phyloP scores from a whole-genome alignment of 495 filamentous ascomycete species.

The Aspergillus homomorphus region DNA sequence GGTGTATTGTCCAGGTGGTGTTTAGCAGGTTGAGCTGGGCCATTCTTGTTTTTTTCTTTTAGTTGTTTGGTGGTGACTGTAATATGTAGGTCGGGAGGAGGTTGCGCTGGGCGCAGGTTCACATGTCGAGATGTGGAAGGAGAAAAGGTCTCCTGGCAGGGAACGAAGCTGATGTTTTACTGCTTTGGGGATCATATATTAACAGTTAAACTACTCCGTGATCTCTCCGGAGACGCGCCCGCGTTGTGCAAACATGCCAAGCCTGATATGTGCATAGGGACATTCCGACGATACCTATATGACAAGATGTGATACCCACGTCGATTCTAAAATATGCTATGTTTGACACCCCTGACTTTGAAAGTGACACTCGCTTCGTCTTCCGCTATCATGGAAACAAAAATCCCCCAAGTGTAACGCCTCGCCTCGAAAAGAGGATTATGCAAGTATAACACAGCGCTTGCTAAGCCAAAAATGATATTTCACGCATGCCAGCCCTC shows the following conservation, averaged over 20 bases:
- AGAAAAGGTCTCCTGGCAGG: not conserved
- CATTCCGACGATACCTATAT: not conserved
- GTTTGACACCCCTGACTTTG: too few species aligned
- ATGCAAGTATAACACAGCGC: conserved; percentile 5
- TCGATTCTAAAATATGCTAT: not conserved
- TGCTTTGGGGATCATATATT: too few species aligned
- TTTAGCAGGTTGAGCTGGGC: conserved; percentile 43
- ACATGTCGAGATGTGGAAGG: not conserved
- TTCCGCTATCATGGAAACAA: conserved; percentile 1
- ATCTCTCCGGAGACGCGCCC: not conserved
- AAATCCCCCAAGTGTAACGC: conserved; percentile 11
- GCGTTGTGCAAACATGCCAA: conserved; percentile 1
- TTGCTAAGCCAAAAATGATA: conserved; percentile 6
- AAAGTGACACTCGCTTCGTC: not conserved
- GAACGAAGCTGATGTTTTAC: not conserved
- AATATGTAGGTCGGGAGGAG: not conserved
- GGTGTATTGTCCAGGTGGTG: conserved; percentile 54
- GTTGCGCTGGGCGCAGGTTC: not conserved
- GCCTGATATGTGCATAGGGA: not conserved
- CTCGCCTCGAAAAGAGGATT: conserved; percentile 2
- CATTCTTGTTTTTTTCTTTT: conserved; percentile 20
- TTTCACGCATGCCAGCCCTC: conserved; percentile 38
- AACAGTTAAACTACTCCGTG: not conserved
- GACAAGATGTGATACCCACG: not conserved
- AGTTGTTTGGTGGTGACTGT: not conserved